Base-by-base conservation (phyloP, 2,329 filamentous ascomycete genomes). In the Hypocrella siamensis region DNA sequence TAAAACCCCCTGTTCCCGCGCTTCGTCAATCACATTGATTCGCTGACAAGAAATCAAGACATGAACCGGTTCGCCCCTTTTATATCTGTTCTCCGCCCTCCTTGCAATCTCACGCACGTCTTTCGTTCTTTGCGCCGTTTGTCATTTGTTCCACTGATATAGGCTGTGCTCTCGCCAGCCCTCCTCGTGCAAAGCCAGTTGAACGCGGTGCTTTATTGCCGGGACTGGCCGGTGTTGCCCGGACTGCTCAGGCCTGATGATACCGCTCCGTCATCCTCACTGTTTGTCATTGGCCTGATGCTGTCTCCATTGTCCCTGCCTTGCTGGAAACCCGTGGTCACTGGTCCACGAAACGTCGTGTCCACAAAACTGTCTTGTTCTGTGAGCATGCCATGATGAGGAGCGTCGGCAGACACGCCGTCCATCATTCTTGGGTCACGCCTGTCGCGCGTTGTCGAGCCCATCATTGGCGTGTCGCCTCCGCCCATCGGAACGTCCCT, bases 341-440 rank as follows among this genome's bases (percentile, higher is more conserved):
- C 57, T 2, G 72, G 70, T 0, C 70, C 66, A 16, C 66, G 58
- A 31, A 67, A 65, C 2, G 75, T 77, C 3, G 74, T 79, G 50
- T 81, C 76, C 17, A 79, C 62, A 38, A 76, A 73, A 8, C 55
- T 49, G 31, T 65, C 63, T 37, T 73, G 66, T 26, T 64, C 60
- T 9, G 54, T 48, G 18, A 58, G 57, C 35, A 71, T 63, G 21
- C 58, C 57, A 5, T 61, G 52, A 22, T 50, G 50, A 4, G 61
- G 50, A 22, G 69, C 63, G 43, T 77, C 76, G 3, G 58, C 51
- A 1, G 73, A 69, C 26, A 80, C 64, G 2, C 75, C 76, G 46
- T 82, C 75, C 34, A 79, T 58, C 63, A 77, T 74, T 31, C 69
- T 65, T 14, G 74, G 73, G 44, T 79, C 73, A 3, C 64, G 54